Evolutionary conservation across 768 basidiomycete species (phyloP).

Genomic region (Lactarius akahatsu): DNA sequence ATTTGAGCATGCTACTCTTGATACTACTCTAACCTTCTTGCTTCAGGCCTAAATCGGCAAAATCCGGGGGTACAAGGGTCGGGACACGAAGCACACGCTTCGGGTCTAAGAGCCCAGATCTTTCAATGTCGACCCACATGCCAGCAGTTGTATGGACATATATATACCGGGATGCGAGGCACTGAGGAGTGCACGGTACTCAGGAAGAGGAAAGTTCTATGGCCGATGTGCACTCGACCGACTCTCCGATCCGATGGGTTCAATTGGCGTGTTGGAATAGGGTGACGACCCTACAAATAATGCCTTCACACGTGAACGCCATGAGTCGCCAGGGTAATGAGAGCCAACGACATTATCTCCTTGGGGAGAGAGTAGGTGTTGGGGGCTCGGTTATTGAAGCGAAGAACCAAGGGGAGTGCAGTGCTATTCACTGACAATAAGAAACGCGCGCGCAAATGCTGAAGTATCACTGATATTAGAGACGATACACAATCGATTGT

Average conservation of each 20-base stretch:
- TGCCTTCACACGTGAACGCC: neutral
- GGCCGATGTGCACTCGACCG: neutral
- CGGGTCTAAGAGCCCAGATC: neutral
- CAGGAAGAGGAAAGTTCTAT: neutral
- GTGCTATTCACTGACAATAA: no score
- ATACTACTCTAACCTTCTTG: no score
- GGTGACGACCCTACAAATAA: neutral
- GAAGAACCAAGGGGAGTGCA: no score
- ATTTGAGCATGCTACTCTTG: neutral
- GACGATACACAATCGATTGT: conserved; percentile 47
- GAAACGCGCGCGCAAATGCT: neutral
- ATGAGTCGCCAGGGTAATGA: neutral
- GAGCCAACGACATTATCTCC: neutral
- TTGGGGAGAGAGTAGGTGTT: neutral
- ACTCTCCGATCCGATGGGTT: neutral
- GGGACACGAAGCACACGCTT: neutral
- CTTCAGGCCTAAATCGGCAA: no score
- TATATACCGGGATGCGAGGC: neutral
- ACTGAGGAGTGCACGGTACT: no score
- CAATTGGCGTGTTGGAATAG: neutral
- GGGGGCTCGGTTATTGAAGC: no score
- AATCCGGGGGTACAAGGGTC: no score
- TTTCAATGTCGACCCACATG: neutral
- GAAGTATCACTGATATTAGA: conserved; percentile 32
- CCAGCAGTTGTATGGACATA: neutral